These are phyloP conservation scores for Corylus americana DNA, from an alignment of 306 rosid genomes.

Conservation along the genomic window DNA sequence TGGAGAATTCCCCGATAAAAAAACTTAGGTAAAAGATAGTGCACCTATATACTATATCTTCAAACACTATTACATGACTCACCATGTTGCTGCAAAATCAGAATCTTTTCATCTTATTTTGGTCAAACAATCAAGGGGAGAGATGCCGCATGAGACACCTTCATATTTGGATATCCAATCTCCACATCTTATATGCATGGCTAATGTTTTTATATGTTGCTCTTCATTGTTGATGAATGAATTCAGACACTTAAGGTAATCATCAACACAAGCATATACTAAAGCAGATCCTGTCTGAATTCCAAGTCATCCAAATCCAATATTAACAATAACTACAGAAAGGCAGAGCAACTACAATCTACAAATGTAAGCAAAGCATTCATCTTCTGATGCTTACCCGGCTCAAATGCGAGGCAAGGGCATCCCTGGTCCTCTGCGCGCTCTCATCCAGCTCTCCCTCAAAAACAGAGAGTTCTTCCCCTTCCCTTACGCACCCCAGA, in stretches of 20 bases:
- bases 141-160: neutral
- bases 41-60: too few relatives aligned
- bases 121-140: neutral
- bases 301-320: conserved; percentile 16
- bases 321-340: neutral
- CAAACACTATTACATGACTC: neutral
- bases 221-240: neutral
- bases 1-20: too few relatives aligned
- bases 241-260: neutral
- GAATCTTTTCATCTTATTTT: neutral
- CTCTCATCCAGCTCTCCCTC: conserved; percentile 56
- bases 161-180: neutral
- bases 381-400: conserved; percentile 57
- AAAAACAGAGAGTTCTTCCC: conserved; percentile 34
- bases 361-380: conserved; percentile 18
- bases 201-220: neutral
- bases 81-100: neutral
- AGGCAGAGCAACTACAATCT: neutral
- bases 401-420: conserved; percentile 69
- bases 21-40: too few relatives aligned
- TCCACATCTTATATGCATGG: neutral
- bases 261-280: neutral
- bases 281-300: conserved; percentile 1
- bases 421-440: conserved; percentile 63
- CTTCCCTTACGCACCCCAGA: conserved; percentile 26